Evolutionary conservation across 257 asterid species (phyloP), one percentile per base, ranked within the genome.

Genomic region (Lycium barbarum): DNA sequence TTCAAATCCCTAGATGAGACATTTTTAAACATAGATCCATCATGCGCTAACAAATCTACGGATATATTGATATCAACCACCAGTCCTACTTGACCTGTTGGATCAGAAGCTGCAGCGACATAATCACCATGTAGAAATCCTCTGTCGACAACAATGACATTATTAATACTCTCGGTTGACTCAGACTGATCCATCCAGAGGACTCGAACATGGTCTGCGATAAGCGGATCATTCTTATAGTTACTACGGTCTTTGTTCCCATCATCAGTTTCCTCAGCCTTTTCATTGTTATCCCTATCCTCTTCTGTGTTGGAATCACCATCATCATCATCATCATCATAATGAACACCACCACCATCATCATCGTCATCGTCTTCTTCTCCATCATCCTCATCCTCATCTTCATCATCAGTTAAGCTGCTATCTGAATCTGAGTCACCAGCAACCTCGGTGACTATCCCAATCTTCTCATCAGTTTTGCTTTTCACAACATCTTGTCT

Each of bases 391-490:
- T 86, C 95, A 1, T 89, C 95, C 10, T 90, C 97, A 36, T 91
- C 95, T 13, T 96, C 99, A 81, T 93, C 96, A 59, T 93, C 97
- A 55, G 88, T 89, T 80, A 83, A 65, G 91, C 97, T 92, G 89
- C 97, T 91, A 85, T 97, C 98, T 3, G 99, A 93, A 86, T 94
- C 99, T 45, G 98, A 90, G 88, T 97, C 98, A 76, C 99, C 99
- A 43, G 98, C 93, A 87, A 94, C 99, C 91, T 97, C 97, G 59
- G 97, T 90, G 86, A 97, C 99, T 62, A 93, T 81, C 81, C 99
- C 99, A 84, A 91, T 89, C 86, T 92, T 91, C 82, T 87, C 78
- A 85, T 83, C 86, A 53, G 83, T 83, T 87, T 90, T 93, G 89
- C 88, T 87, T 86, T 87, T 91, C 57, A 97, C 98, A 79, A 94